Percentiles rank a stretch among this genome's conserved stretches.
These are phyloP conservation scores for Candida fluviatilis DNA, from an alignment of 805 yeast genomes.

Conservation along the genomic window DNA sequence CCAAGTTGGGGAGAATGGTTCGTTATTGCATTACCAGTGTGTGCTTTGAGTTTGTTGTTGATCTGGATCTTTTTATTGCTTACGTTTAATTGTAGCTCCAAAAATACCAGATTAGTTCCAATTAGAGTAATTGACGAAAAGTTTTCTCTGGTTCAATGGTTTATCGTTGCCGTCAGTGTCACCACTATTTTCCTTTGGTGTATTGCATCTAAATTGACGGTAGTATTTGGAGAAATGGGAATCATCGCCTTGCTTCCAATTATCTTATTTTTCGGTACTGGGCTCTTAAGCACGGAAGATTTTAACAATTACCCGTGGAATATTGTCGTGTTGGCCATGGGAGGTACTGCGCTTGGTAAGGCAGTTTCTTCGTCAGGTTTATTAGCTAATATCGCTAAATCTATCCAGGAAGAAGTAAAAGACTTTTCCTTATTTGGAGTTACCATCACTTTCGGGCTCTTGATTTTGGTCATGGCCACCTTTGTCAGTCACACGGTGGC, in stretches of 20 bases:
- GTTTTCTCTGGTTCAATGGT: conserved; percentile 71
- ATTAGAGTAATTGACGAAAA: conserved; percentile 57
- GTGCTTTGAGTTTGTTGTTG: conserved; percentile 36
- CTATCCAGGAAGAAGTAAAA: conserved; percentile 62
- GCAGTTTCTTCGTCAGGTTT: conserved; percentile 92
- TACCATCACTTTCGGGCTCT: conserved; percentile 71
- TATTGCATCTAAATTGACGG: conserved; percentile 68
- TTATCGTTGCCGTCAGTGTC: conserved; percentile 61
- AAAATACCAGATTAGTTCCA: conserved; percentile 50
- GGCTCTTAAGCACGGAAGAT: conserved; percentile 81
- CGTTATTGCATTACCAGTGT: conserved; percentile 46
- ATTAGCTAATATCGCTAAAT: conserved; percentile 68
- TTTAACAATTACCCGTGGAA: conserved; percentile 97
- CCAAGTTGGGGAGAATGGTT: conserved; percentile 60
- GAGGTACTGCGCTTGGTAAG: conserved; percentile 93
- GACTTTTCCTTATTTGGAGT: conserved; percentile 70
- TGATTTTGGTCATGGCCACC: conserved; percentile 82
- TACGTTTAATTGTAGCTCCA: conserved; percentile 48
- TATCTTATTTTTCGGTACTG: conserved; percentile 89
- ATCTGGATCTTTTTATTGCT: conserved; percentile 50
- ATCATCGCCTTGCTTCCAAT: conserved; percentile 87
- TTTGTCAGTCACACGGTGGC: conserved; percentile 97
- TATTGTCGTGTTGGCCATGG: conserved; percentile 94
- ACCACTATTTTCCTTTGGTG: conserved; percentile 87
- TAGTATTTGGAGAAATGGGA: conserved; percentile 93